Evolutionary conservation across 495 filamentous ascomycete genomes (phyloP).

Genomic region (Bathelium albidoporum): DNA sequence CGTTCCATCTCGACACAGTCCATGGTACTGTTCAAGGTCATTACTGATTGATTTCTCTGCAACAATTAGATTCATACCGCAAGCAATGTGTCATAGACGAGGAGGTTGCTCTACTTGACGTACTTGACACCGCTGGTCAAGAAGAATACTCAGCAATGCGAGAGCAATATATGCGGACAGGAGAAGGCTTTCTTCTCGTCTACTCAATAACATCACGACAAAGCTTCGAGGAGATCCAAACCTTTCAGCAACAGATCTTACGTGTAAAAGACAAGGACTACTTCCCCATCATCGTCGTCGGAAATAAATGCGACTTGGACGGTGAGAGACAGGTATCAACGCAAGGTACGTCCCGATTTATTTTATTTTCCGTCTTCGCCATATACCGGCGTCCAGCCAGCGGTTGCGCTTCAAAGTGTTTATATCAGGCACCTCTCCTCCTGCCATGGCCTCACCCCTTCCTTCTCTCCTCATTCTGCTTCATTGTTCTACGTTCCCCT

Average conservation of each 20-base stretch:
- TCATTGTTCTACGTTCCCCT: constrained; percentile 18
- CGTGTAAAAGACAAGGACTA: constrained; percentile 98
- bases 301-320: constrained; percentile 98
- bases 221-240: constrained; percentile 95
- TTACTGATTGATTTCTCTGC: background rate
- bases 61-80: constrained; percentile 80
- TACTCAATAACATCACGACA: constrained; percentile 97
- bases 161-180: constrained; percentile 99
- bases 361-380: background rate
- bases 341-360: constrained; percentile 57
- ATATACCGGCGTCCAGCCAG: background rate
- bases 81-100: constrained; percentile 99
- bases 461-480: constrained; percentile 1
- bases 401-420: no score
- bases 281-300: constrained; percentile 98
- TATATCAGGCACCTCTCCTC: background rate
- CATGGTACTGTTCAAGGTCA: background rate
- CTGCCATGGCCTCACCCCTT: background rate
- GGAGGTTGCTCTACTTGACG: constrained; percentile 91
- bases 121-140: constrained; percentile 95
- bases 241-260: constrained; percentile 97
- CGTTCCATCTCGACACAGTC: constrained; percentile 5
- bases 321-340: constrained; percentile 78
- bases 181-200: constrained; percentile 93
- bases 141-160: constrained; percentile 99